Evolutionary conservation across 2,329 filamentous ascomycete genomes (phyloP), one percentile per base, ranked within the genome.

Genomic region (Apiospora sp.): DNA sequence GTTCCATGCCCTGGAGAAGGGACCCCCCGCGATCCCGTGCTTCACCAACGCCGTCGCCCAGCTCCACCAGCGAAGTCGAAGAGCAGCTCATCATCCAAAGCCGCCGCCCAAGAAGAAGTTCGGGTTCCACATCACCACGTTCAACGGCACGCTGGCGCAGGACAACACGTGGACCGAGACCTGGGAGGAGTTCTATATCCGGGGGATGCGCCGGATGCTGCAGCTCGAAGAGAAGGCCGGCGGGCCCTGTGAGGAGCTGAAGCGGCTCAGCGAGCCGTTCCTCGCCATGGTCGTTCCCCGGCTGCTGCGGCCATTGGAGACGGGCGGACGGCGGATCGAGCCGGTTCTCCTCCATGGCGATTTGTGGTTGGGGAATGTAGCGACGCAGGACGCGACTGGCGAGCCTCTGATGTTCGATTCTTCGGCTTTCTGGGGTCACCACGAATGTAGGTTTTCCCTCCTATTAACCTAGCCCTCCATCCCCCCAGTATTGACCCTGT

Each of bases 131-230:
- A 41, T 64, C 58, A 64, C 34, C 13, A 64, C 58, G 13, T 41
- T 34, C 58, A 41, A 64, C 6, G 58, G 58, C 14, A 64, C 27
- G 13, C 27, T 64, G 24, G 27, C 13, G 3, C 58, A 64, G 27
- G 41, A 67, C n/a, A 43, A 41, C 24, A 61, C 54, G 16, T 61
- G 54, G 54, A 16, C 24, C 24, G 71, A 73, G n/a, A 74, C 27
- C 24, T 43, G 72, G 41, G 54, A 61, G 24, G 54, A 61, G 54
- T 61, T 61, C 54, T 61, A 61, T 7, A 7, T 41, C 19, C 48
- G 37, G 6, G 37, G 37, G 7, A 41, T 41, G 37, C 37, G 37
- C 37, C 6, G 54, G 30, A 61, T 61, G 54, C 54, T 61, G 24
- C 24, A 61, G n/a, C 54, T 61, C 24, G 46, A 48, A 22, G 46